A percentile compares a stretch with the other conserved stretches of the same genome.
These are phyloP conservation scores for Luffa aegyptiaca DNA, from an alignment of 306 rosid species.

Conservation along the genomic window DNA sequence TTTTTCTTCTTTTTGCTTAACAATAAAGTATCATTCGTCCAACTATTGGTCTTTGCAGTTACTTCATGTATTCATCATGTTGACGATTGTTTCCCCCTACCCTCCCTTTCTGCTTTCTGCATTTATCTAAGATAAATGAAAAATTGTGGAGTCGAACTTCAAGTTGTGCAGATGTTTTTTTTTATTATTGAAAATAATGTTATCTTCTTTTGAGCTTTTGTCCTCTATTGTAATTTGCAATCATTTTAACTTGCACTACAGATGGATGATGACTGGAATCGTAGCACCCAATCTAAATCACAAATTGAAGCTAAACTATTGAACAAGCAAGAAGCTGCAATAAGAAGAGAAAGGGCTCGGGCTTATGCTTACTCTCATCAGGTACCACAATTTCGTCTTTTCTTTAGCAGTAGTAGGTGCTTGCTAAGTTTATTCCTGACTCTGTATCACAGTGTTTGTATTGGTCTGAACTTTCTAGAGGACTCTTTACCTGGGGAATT, in stretches of 20 bases:
- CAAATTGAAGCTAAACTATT: conserved; percentile 77
- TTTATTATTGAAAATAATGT: neutral
- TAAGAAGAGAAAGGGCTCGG: conserved; percentile 90
- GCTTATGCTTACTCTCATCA: conserved; percentile 97
- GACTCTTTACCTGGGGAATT: neutral
- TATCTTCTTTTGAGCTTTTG: neutral
- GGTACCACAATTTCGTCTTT: conserved; percentile 25
- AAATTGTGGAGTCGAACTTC: neutral
- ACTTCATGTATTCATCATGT: neutral
- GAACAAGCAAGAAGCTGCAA: conserved; percentile 75
- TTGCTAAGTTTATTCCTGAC: neutral
- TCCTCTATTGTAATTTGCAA: neutral
- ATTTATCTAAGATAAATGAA: neutral
- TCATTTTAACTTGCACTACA: conserved; percentile 14
- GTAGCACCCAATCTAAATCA: conserved; percentile 84
- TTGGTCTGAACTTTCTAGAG: neutral
- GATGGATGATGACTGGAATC: conserved; percentile 95
- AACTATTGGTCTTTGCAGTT: neutral
- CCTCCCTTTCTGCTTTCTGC: neutral
- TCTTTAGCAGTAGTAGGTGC: neutral
- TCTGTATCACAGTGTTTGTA: neutral
- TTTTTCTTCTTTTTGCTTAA: neutral
- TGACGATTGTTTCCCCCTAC: neutral
- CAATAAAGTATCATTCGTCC: neutral
- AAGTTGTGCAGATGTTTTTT: neutral